Conservation (phyloP, 2,329 filamentous ascomycete species). For the Aspergillus sojae region DNA sequence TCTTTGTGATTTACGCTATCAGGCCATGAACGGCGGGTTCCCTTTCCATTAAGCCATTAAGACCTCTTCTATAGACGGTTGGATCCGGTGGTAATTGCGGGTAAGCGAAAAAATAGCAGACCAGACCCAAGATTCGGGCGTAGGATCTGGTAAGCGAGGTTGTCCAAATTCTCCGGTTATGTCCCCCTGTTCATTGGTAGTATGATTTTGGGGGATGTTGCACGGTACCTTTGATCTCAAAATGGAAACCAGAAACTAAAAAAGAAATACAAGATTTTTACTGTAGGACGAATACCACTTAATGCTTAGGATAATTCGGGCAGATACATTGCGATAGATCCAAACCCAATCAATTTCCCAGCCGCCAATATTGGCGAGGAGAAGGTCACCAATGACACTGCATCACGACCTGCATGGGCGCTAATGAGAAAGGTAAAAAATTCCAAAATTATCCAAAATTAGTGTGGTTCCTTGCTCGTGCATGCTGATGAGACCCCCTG, state of each 20-base stretch:
- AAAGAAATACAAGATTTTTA: neutral
- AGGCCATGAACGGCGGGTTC: neutral
- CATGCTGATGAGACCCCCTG: constrained; percentile 12
- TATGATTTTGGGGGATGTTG: neutral
- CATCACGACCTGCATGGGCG: constrained; percentile 19
- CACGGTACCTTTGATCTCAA: neutral
- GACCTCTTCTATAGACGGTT: neutral
- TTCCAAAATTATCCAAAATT: constrained; percentile 28
- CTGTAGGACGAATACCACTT: neutral
- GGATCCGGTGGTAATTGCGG: neutral
- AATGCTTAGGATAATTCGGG: neutral
- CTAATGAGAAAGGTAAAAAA: constrained; percentile 13
- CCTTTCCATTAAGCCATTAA: neutral
- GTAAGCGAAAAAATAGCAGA: neutral
- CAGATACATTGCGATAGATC: constrained; percentile 15
- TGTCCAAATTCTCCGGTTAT: neutral
- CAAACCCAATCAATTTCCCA: constrained; percentile 22
- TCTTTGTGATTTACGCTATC: neutral
- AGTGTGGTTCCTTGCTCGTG: constrained; percentile 22
- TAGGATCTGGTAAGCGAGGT: neutral
- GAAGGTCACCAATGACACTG: constrained; percentile 19
- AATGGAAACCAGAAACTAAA: neutral
- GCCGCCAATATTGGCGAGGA: constrained; percentile 12
- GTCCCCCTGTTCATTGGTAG: neutral
- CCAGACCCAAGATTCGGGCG: neutral